These are phyloP conservation scores for Avena insularis DNA, from an alignment of 176 grass and related monocot species.

Conservation along the genomic window DNA sequence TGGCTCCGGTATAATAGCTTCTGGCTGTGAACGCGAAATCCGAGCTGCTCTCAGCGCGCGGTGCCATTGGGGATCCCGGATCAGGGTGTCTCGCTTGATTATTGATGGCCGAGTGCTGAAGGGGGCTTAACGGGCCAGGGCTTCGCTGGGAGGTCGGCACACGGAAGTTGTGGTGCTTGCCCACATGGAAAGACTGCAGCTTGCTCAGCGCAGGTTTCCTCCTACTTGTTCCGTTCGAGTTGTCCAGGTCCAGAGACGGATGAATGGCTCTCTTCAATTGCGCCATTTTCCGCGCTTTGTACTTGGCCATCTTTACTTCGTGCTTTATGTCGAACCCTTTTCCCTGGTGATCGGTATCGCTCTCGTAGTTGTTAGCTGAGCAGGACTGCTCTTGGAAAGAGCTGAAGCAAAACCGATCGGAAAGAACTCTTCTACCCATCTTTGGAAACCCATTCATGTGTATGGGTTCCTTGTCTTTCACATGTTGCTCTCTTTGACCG, in stretches of 20 bases:
- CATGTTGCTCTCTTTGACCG: slow-evolving; percentile 38
- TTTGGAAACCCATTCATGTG: slow-evolving; percentile 48
- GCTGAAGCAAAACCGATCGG: slow-evolving; percentile 47
- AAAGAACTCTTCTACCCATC: slow-evolving; percentile 42
- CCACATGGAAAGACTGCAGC: slow-evolving; percentile 78
- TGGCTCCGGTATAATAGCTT: slow-evolving; percentile 43
- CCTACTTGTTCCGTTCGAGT: slow-evolving; percentile 30
- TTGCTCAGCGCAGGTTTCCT: slow-evolving; percentile 57
- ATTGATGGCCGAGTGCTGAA: slow-evolving; percentile 22
- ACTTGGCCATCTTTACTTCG: slow-evolving; percentile 57
- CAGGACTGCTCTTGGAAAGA: slow-evolving; percentile 56
- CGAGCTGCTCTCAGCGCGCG: slow-evolving; percentile 23
- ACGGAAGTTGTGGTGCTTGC: slow-evolving; percentile 75
- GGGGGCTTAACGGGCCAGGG: slow-evolving; percentile 9
- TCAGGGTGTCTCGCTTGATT: slow-evolving; percentile 12
- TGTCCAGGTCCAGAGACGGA: slow-evolving; percentile 59
- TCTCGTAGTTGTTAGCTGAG: slow-evolving; percentile 42
- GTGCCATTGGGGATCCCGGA: slow-evolving; percentile 53
- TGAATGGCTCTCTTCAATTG: slow-evolving; percentile 61
- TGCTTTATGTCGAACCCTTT: slow-evolving; percentile 53
- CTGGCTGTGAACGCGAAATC: slow-evolving; percentile 52
- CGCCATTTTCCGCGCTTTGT: slow-evolving; percentile 48
- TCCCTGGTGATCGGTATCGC: slow-evolving; percentile 6
- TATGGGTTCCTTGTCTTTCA: slow-evolving; percentile 45
- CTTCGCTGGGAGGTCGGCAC: slow-evolving; percentile 49